Base-by-base conservation (phyloP, 169 alveolate species). In the Cryptosporidium sp. region DNA sequence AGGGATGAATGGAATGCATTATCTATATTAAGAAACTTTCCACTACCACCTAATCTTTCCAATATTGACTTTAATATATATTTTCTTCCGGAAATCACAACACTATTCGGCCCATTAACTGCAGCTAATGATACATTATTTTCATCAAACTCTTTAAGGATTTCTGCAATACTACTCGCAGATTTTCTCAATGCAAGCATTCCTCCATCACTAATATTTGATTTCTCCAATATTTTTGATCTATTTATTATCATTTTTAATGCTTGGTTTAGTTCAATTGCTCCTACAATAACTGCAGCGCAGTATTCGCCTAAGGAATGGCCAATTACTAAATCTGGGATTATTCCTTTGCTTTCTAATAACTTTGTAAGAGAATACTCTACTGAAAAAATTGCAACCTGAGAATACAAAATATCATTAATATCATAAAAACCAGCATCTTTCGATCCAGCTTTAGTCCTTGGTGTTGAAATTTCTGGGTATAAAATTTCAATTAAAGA, bases 201-300 rank as follows among this genome's bases (percentile, higher is more conserved):
- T 26, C 65, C 75, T 6, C 80, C 89, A 39, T 80, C 75, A 16
- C 1, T n/a, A 14, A 31, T 18, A 45, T 14, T 56, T 5, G 68
- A 65, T 9, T 80, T 35, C 6, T 7, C 56, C 80, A 80, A n/a
- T 42, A 61, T 21, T n/a, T n/a, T 44, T 26, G 89, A 51, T 80
- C 89, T 37, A 21, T 42, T 9, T 26, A 29, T 44, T 14, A 80
- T 31, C 51, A 80, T 26, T 44, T 62, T 80, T 33, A 65, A 23
- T 45, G 89, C 89, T 9, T 65, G 68, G 9, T 44, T 53, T 29
- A 80, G 62, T 10, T 60, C 73, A 33, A 80, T 21, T 44, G 42
- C 92, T 1, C 95, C 95, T 8, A 93, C 89, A 18, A 73, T 80
- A 18, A 92, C 95, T 8, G 94, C 94, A 6, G 96, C 96, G 26